Conservation (phyloP, 306 rosid genomes). For the Quercus robur region DNA sequence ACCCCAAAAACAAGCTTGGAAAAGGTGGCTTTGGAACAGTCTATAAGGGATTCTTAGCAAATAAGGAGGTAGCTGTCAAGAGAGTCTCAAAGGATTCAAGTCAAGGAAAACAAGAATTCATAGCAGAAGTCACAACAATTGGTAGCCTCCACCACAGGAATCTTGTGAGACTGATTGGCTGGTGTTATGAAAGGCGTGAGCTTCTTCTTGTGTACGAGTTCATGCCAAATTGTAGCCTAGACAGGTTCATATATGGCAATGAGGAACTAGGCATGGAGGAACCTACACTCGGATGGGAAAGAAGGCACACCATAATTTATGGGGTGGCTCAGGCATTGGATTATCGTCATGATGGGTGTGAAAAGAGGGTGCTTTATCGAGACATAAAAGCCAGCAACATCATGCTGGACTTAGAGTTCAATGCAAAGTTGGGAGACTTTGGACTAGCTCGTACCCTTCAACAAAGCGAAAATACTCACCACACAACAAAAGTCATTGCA, state of each 20-base stretch:
- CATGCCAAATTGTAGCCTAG: conserved; percentile 78
- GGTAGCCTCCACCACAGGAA: conserved; percentile 69
- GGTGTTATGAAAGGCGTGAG: conserved; percentile 72
- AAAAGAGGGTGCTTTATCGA: conserved; percentile 56
- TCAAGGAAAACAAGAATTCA: conserved; percentile 76
- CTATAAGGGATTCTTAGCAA: conserved; percentile 46
- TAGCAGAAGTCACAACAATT: conserved; percentile 78
- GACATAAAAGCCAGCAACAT: conserved; percentile 77
- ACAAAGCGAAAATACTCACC: conserved; percentile 52
- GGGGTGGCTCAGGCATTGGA: conserved; percentile 75
- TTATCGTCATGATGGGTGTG: conserved; percentile 70
- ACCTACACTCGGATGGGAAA: conserved; percentile 42
- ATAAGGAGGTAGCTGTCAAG: conserved; percentile 63
- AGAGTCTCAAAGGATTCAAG: conserved; percentile 56
- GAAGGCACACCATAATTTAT: conserved; percentile 35
- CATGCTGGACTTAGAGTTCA: conserved; percentile 57
- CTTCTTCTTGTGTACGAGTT: conserved; percentile 72
- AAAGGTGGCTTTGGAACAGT: conserved; percentile 82
- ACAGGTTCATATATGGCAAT: conserved; percentile 43
- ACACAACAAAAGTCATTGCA: conserved; percentile 65
- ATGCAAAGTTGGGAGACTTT: conserved; percentile 63
- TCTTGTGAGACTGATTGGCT: conserved; percentile 64
- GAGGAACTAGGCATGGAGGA: background rate
- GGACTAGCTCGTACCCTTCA: conserved; percentile 68
- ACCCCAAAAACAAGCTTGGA: conserved; percentile 61